Evolutionary conservation across 352 stramenopile species (phyloP).

Genomic region (Phytopythium kandeliae): DNA sequence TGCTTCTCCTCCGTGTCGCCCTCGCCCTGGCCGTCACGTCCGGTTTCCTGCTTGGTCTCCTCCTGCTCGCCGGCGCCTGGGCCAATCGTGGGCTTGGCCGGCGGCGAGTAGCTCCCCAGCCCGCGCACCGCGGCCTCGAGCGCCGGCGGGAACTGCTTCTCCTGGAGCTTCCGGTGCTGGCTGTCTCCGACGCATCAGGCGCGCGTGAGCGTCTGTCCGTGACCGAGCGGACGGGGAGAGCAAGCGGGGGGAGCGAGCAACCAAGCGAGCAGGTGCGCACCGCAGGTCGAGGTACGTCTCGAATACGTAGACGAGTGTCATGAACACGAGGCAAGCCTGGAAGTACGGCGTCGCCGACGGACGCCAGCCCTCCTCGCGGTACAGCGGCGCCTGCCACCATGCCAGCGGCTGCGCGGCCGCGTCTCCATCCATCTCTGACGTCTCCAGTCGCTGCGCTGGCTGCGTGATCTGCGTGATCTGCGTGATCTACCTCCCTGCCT

Average conservation of each 20-base stretch:
- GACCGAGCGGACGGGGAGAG: too few species aligned
- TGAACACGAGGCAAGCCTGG: constrained; percentile 78
- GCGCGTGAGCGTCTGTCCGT: too few species aligned
- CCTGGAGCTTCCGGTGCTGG: constrained; percentile 89
- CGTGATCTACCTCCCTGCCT: too few species aligned
- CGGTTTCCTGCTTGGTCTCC: constrained; percentile 7
- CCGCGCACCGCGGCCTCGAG: constrained; percentile 48
- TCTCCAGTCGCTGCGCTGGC: too few species aligned
- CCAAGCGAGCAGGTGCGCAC: background rate
- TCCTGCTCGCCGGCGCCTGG: background rate
- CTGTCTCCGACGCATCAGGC: background rate
- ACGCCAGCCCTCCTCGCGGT: constrained; percentile 50
- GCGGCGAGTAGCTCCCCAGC: constrained; percentile 31
- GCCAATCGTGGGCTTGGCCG: too few species aligned
- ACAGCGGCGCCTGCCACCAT: constrained; percentile 52
- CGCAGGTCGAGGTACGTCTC: constrained; percentile 91
- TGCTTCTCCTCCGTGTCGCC: constrained; percentile 12
- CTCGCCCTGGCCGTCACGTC: constrained; percentile 7
- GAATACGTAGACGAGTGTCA: constrained; percentile 86
- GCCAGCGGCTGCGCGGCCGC: constrained; percentile 4
- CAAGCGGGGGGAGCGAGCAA: too few species aligned
- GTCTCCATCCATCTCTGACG: too few species aligned
- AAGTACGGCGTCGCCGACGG: constrained; percentile 60
- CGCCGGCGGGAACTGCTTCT: constrained; percentile 53
- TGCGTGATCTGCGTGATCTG: too few species aligned